Evolutionary conservation across 2,329 filamentous ascomycete species (phyloP).

Genomic region (Tolypocladium cylindrosporum): DNA sequence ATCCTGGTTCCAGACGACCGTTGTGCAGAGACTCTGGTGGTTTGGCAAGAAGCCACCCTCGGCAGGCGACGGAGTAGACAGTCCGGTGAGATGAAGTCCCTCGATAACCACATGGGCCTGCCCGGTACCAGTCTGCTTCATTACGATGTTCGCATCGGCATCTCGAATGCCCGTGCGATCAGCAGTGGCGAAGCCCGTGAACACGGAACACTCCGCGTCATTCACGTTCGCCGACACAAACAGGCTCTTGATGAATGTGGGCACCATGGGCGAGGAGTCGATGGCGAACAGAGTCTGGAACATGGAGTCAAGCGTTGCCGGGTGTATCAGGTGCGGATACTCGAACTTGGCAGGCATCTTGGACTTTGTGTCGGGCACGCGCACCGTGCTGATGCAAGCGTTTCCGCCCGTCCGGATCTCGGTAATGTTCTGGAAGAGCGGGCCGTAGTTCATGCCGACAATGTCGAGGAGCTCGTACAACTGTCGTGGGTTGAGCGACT

Average conservation of each 20-base stretch:
- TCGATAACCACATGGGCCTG: conserved; percentile 30
- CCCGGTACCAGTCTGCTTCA: conserved; percentile 24
- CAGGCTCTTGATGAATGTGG: conserved; percentile 33
- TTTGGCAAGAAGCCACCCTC: conserved; percentile 32
- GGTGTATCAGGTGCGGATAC: conserved; percentile 46
- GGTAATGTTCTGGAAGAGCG: conserved; percentile 38
- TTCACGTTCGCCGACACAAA: conserved; percentile 32
- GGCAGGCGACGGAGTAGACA: conserved; percentile 17
- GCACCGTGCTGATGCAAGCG: conserved; percentile 26
- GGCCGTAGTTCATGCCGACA: conserved; percentile 41
- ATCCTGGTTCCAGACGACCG: conserved; percentile 37
- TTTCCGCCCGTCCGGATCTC: conserved; percentile 19
- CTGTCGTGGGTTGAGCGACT: conserved; percentile 29
- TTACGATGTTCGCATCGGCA: conserved; percentile 31
- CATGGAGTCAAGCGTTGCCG: conserved; percentile 45
- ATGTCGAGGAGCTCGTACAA: conserved; percentile 40
- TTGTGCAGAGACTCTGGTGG: conserved; percentile 37
- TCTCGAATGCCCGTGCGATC: conserved; percentile 23
- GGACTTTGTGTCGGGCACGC: conserved; percentile 37
- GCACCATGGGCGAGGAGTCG: conserved; percentile 36
- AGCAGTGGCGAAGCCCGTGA: conserved; percentile 32
- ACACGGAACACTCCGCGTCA: conserved; percentile 18
- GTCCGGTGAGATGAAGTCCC: conserved; percentile 30
- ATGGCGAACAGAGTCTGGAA: conserved; percentile 42
- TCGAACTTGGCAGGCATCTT: conserved; percentile 45